phyloP scores from a whole-genome alignment of 352 stramenopile genomes.

The Halophytophthora polymorphica region DNA sequence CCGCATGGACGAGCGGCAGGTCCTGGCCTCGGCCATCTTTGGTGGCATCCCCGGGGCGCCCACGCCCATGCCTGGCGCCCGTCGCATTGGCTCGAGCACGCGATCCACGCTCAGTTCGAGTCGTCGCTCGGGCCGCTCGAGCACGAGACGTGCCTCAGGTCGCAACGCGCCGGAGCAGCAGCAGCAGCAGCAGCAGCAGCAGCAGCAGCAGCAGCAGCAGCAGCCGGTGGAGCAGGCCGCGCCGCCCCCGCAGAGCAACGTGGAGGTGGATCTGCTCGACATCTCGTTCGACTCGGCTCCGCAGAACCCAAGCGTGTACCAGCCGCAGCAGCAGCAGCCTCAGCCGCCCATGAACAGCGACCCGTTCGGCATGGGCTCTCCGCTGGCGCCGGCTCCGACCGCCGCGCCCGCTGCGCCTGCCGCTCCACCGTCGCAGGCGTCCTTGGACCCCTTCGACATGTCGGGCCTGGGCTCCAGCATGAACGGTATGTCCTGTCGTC shows the following conservation, averaged over 20 bases:
- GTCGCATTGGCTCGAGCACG: constrained; percentile 26
- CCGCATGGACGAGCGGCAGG: constrained; percentile 65
- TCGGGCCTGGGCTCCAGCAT: constrained; percentile 61
- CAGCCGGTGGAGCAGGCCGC: constrained; percentile 29
- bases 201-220: constrained; percentile 23
- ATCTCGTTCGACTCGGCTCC: constrained; percentile 72
- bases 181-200: constrained; percentile 24
- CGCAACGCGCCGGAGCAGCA: constrained; percentile 46
- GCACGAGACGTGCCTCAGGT: constrained; percentile 23
- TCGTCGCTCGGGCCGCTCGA: constrained; percentile 21
- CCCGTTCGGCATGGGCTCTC: constrained; percentile 61
- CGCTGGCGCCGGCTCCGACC: constrained; percentile 27
- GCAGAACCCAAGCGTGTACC: constrained; percentile 32
- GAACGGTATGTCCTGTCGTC: constrained; percentile 42
- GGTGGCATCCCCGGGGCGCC: constrained; percentile 90
- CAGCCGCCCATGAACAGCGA: constrained; percentile 40
- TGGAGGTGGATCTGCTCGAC: constrained; percentile 81
- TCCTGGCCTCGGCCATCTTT: constrained; percentile 96
- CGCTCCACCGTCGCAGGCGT: constrained; percentile 24
- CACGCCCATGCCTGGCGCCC: constrained; percentile 34
- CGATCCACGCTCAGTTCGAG: constrained; percentile 29
- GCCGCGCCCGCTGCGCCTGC: constrained; percentile 23
- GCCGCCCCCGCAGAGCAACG: constrained; percentile 33
- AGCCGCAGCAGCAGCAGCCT: constrained; percentile 21
- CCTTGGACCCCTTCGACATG: constrained; percentile 76